Evolutionary conservation across 2,329 filamentous ascomycete species (phyloP).

Genomic region (Lachnellula cervina): DNA sequence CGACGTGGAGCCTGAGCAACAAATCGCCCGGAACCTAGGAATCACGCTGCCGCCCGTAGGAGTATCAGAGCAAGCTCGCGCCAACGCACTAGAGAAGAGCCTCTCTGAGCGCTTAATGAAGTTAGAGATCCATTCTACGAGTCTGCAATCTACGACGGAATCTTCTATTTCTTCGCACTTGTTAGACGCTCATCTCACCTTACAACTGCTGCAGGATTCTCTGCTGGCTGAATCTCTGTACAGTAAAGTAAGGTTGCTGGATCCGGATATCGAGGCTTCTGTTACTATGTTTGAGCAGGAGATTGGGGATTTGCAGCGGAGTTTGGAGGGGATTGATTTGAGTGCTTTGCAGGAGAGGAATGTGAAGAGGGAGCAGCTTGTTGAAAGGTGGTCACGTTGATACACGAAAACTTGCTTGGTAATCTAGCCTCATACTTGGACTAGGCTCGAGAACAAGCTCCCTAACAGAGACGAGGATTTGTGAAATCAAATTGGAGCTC

Average conservation of each 20-base stretch:
- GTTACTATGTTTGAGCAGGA: conserved; percentile 36
- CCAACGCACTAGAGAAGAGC: conserved; percentile 25
- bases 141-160: conserved; percentile 49
- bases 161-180: conserved; percentile 37
- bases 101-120: conserved; percentile 39
- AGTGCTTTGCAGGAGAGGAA: conserved; percentile 37
- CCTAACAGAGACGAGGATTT: too few relatives aligned
- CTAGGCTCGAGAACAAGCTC: too few relatives aligned
- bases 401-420: conserved; percentile 24
- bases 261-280: conserved; percentile 48
- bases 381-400: conserved; percentile 38
- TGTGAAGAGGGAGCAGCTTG: conserved; percentile 45
- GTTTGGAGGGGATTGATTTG: conserved; percentile 33
- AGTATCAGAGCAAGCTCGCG: conserved; percentile 20
- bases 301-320: conserved; percentile 35
- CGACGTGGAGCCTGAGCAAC: conserved; percentile 31
- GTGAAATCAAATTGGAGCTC: too few relatives aligned
- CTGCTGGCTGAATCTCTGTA: conserved; percentile 50
- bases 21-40: conserved; percentile 45
- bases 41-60: conserved; percentile 38
- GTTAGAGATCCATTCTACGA: conserved; percentile 39
- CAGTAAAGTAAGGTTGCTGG: conserved; percentile 44
- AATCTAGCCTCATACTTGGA: too few relatives aligned
- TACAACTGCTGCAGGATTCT: conserved; percentile 47
- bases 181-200: conserved; percentile 42